A percentile compares a stretch with the other conserved stretches of the same genome.
phyloP scores from a whole-genome alignment of 805 yeast species.

The Sporopachydermia quercuum region DNA sequence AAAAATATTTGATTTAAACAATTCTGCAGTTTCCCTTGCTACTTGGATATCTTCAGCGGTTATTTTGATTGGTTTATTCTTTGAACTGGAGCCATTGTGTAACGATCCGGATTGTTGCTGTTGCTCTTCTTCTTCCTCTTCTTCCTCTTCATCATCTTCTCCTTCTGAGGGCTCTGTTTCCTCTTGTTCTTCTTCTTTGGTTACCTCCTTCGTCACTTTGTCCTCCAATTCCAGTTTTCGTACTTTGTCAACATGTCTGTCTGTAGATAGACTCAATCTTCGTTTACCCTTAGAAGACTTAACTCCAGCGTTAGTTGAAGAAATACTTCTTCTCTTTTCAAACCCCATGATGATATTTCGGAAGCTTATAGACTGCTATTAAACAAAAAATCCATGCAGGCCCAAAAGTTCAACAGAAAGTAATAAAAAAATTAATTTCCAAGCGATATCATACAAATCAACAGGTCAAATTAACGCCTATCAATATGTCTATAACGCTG shows the following conservation, averaged over 20 bases:
- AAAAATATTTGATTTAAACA: constrained; percentile 90
- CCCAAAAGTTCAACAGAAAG: too few species aligned
- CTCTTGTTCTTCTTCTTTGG: constrained; percentile 8
- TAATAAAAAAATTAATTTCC: too few species aligned
- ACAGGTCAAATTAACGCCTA: too few species aligned
- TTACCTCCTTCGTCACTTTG: constrained; percentile 3
- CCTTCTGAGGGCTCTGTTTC: constrained; percentile 9
- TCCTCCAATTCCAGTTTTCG: constrained; percentile 2
- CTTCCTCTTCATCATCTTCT: constrained; percentile 19
- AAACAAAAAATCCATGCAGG: too few species aligned
- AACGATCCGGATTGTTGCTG: neutral
- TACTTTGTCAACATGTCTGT: neutral
- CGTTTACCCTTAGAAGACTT: too few species aligned
- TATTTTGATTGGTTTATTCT: constrained; percentile 5
- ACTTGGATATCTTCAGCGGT: constrained; percentile 76
- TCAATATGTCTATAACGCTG: too few species aligned
- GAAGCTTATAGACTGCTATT: too few species aligned
- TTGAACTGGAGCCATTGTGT: constrained; percentile 4
- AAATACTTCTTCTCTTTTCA: too few species aligned
- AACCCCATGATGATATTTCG: too few species aligned
- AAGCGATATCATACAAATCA: too few species aligned
- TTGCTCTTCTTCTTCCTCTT: constrained; percentile 12
- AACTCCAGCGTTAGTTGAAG: too few species aligned
- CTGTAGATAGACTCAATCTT: neutral
- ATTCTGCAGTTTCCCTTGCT: constrained; percentile 86